Percentiles rank a stretch among this genome's conserved stretches.
phyloP scores from a whole-genome alignment of 805 yeast species.

The Tetrapisispora pingtungensis region DNA sequence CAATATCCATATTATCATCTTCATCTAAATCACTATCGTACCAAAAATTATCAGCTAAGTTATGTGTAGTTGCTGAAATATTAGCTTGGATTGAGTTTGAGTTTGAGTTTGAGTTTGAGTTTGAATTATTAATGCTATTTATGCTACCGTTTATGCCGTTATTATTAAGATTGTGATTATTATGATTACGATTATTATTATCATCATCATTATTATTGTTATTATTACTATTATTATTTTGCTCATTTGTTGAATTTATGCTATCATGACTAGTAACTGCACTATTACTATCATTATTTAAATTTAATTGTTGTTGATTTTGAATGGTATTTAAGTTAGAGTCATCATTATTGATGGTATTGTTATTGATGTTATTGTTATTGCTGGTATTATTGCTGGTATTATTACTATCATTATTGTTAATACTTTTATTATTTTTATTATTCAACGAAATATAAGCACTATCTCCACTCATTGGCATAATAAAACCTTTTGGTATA shows the following conservation, averaged over 20 bases:
- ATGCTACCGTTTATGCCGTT: slow-evolving; percentile 5
- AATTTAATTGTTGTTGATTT: background rate
- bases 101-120: background rate
- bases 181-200: background rate
- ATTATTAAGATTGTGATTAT: background rate
- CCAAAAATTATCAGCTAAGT: slow-evolving; percentile 77
- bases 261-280: background rate
- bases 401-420: background rate
- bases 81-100: background rate
- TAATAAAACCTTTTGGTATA: slow-evolving; percentile 75
- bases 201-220: background rate
- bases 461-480: slow-evolving; percentile 58
- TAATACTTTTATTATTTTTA: background rate
- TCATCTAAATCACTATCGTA: slow-evolving; percentile 61
- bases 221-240: background rate
- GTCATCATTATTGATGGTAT: background rate
- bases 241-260: background rate
- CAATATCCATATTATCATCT: slow-evolving; percentile 42
- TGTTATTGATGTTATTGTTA: background rate
- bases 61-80: slow-evolving; percentile 33
- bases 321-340: too few species aligned
- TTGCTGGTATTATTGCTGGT: background rate
- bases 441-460: slow-evolving; percentile 34
- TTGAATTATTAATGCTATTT: slow-evolving; percentile 3
- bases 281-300: background rate